A percentile compares a stretch with the other conserved stretches of the same genome.
Evolutionary conservation across 164 flowering plant genomes (phyloP).

Genomic region (Tinospora cordifolia): DNA sequence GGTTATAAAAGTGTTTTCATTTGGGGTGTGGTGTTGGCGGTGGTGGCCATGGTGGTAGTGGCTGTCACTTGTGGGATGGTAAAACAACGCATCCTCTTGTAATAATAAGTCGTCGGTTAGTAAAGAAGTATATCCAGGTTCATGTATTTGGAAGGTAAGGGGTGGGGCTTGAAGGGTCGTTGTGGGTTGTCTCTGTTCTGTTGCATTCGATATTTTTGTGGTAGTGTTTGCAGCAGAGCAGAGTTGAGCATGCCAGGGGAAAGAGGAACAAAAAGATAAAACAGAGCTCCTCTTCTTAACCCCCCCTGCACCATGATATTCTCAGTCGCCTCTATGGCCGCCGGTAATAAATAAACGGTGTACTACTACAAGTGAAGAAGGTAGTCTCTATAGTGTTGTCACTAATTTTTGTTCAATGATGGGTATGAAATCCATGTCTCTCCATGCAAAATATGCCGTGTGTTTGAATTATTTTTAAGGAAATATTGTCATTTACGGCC

Average conservation of each 20-base stretch:
- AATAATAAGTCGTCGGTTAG: not conserved
- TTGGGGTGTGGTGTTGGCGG: not conserved
- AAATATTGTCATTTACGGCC: not conserved
- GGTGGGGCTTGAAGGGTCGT: not conserved
- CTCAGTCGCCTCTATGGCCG: too few species aligned
- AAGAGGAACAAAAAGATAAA: not conserved
- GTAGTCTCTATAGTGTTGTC: not conserved
- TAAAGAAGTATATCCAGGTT: too few species aligned
- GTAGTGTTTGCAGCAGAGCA: not conserved
- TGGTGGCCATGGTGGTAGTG: too few species aligned
- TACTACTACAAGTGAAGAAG: not conserved
- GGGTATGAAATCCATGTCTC: not conserved
- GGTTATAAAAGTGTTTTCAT: constrained; percentile 3
- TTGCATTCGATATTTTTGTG: not conserved
- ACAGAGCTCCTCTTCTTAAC: too few species aligned
- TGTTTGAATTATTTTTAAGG: too few species aligned
- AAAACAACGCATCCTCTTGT: not conserved
- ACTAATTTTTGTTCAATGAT: not conserved
- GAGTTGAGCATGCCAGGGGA: not conserved
- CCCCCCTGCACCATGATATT: too few species aligned
- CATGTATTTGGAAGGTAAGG: not conserved
- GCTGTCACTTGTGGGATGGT: too few species aligned
- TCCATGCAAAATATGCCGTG: not conserved
- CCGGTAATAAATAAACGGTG: too few species aligned
- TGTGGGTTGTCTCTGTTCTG: not conserved